These are phyloP conservation scores for Mycena latifolia DNA, from an alignment of 768 basidiomycete species.

Conservation along the genomic window DNA sequence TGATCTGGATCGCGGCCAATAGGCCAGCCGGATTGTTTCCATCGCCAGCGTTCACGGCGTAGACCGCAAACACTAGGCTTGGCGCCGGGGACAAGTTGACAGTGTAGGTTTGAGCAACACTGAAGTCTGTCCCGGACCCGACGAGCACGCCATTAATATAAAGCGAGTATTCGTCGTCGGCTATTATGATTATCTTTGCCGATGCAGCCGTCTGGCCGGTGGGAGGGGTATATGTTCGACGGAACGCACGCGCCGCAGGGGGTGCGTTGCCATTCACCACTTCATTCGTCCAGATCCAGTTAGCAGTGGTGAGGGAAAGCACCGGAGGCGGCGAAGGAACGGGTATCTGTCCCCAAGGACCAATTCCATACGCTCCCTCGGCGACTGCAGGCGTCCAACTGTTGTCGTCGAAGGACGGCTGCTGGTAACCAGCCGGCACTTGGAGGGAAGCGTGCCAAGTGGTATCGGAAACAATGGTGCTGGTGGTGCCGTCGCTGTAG, in stretches of 20 bases:
- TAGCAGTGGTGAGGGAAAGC: constrained; percentile 38
- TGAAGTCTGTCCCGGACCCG: constrained; percentile 35
- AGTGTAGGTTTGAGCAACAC: constrained; percentile 34
- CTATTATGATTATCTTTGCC: constrained; percentile 39
- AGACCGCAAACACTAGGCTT: constrained; percentile 37
- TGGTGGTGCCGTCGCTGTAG: constrained; percentile 45
- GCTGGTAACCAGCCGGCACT: constrained; percentile 43
- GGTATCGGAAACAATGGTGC: constrained; percentile 44
- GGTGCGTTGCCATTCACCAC: constrained; percentile 34
- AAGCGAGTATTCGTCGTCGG: constrained; percentile 43
- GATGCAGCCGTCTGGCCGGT: constrained; percentile 36
- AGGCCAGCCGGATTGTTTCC: constrained; percentile 31
- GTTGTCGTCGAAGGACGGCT: constrained; percentile 44
- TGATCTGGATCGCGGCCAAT: constrained; percentile 37
- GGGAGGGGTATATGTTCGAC: constrained; percentile 40
- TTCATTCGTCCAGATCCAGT: constrained; percentile 51
- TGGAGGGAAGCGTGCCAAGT: constrained; percentile 43
- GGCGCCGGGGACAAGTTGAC: constrained; percentile 29
- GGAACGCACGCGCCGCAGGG: constrained; percentile 43
- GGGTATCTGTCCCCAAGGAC: constrained; percentile 27
- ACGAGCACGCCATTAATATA: constrained; percentile 44
- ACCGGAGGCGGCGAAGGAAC: constrained; percentile 34
- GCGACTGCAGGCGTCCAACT: constrained; percentile 44
- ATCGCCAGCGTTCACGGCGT: constrained; percentile 6
- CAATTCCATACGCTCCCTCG: constrained; percentile 32